Evolutionary conservation across 2,329 filamentous ascomycete genomes (phyloP).

Genomic region (Phialophora tarda): DNA sequence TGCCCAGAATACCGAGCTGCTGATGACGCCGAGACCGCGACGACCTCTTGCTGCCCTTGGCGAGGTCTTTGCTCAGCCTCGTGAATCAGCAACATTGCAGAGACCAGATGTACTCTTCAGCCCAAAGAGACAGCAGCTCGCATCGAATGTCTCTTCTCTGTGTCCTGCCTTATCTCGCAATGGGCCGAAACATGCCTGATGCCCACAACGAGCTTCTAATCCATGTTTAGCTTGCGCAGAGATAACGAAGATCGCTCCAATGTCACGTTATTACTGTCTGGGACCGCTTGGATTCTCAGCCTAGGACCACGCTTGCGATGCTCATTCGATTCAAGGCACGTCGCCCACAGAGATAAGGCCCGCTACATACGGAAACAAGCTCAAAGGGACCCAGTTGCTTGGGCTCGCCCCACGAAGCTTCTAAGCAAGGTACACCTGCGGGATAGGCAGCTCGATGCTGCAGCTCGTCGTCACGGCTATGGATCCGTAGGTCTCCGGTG

Average conservation of each 20-base stretch:
- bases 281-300: background rate
- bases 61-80: background rate
- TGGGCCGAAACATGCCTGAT: background rate
- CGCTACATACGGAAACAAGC: background rate
- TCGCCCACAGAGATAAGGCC: conserved; percentile 6
- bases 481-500: background rate
- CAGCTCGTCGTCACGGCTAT: background rate
- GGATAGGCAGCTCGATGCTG: background rate
- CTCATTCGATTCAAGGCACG: background rate
- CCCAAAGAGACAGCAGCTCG: background rate
- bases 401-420: background rate
- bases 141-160: background rate
- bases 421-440: conserved; percentile 14
- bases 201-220: background rate
- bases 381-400: conserved; percentile 7
- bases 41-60: background rate
- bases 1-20: background rate
- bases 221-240: background rate
- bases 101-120: background rate
- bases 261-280: background rate
- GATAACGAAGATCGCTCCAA: background rate
- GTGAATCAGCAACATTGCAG: background rate
- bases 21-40: background rate
- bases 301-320: background rate
- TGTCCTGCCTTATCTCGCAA: background rate